Base-by-base conservation (phyloP, 169 alveolate genomes). In the Amoebophrya sp. region DNA sequence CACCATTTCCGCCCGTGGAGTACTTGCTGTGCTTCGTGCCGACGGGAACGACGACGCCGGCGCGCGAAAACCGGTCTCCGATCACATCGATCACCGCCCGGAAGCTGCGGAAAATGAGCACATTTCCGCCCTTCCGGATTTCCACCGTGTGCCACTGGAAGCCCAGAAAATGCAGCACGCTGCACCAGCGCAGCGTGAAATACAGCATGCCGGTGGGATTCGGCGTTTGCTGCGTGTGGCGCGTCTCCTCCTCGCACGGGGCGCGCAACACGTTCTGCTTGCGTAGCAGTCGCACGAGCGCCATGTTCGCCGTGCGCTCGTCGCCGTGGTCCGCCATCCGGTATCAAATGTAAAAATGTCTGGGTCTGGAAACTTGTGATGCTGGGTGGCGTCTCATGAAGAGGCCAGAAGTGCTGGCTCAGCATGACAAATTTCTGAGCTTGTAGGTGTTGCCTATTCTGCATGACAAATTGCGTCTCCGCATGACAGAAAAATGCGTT, bases 161-260 rank as follows among this genome's bases (percentile, higher is more conserved):
- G 10, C 83, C 83, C 83, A 66, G 29, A 18, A 18, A 18, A 25
- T 66, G 83, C 83, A 66, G 35, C 1, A 66, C 1, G 32, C 35
- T 7, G 7, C 32, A 25, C 35, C 12, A 25, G 35, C 83, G 83
- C 83, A 66, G 32, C 7, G 0, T 18, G 83, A 66, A 66, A 25
- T 66, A 66, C 83, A 66, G 2, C 83, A n/a, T 66, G 12, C 83
- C 83, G 1, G 83, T 1, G 1, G 83, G 83, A 25, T 25, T 66
- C 18, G 83, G 83, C 35, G 83, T 25, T n/a, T 66, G 83, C 83
- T 66, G 83, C 83, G 83, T 66, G 83, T 66, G 83, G 32, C 83
- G 29, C 83, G 83, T 25, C 35, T 66, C 83, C 35, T 66, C 83
- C 18, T 66, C 83, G 83, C 32, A 66, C 32, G 83, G 39, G 7